Evolutionary conservation across 2,329 filamentous ascomycete genomes (phyloP).

Genomic region (Fusarium sp.): DNA sequence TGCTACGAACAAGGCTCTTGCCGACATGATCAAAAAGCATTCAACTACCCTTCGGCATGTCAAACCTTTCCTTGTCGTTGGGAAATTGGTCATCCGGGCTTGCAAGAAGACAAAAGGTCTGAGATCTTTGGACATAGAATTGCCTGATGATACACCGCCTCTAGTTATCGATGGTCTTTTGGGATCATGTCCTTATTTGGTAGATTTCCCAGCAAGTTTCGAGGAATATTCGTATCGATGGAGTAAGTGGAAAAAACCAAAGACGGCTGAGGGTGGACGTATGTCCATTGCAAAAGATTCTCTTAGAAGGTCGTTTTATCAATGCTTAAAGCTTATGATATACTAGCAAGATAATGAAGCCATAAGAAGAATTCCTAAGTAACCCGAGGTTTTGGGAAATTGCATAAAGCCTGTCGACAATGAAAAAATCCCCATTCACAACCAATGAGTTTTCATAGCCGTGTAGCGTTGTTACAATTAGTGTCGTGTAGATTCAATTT

Average conservation of each 20-base stretch:
- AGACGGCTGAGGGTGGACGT: too few species aligned
- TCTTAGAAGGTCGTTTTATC: background rate
- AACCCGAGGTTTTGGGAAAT: background rate
- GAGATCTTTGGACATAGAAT: background rate
- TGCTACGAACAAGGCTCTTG: background rate
- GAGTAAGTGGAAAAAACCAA: background rate
- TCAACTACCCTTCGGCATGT: background rate
- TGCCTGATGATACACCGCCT: background rate
- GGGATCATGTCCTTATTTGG: background rate
- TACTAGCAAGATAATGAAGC: background rate
- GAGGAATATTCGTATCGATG: background rate
- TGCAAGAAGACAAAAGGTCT: background rate
- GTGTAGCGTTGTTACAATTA: background rate
- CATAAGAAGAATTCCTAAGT: background rate
- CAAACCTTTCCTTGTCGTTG: rapidly evolving
- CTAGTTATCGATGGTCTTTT: background rate
- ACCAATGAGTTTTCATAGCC: background rate
- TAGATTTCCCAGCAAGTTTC: rapidly evolving
- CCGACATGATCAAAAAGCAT: background rate
- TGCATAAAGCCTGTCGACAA: background rate
- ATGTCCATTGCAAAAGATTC: rapidly evolving
- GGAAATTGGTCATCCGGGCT: background rate
- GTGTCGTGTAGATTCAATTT: background rate
- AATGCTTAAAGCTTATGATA: background rate
- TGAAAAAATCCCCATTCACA: rapidly evolving